Evolutionary conservation across 768 basidiomycete species (phyloP), one percentile per base, ranked within the genome.

Genomic region (Paxillus ammoniavirescens): DNA sequence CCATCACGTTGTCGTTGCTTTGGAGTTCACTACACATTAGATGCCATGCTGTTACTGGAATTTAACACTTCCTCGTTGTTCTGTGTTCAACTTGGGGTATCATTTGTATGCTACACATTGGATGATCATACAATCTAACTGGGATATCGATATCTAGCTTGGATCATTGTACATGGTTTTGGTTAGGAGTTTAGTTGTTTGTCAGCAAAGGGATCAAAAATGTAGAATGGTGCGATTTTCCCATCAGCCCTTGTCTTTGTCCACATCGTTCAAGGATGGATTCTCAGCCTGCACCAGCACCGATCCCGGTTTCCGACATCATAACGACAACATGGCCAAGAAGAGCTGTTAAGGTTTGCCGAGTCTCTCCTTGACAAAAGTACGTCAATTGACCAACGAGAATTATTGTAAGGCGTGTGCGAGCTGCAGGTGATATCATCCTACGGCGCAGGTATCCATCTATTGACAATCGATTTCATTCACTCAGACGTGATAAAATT

Each of bases 401-500:
- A 47, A 10, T 31, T 1, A 31, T 31, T 42, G 6, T 21, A 44
- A 83, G 82, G 82, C 82, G 41, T 84, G 82, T 67, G 79, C 81
- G 12, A 80, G 74, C 47, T 84, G 82, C 76, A 82, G 82, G 82
- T 70, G 54, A 44, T 47, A 33, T 53, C 46, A 14, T 44, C 36
- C 9, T 49, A 10, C 44, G 1, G 26, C 26, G 13, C 42, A 26
- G 30, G 12, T 30, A 4, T 23, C 17, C 10, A n/a, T 12, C 21
- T 42, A 14, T 36, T 60, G 8, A 65, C 47, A 8, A 35, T 47
- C 38, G 18, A 40, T 47, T 26, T 23, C 26, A 13, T 21, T 28
- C 33, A 12, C 28, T 53, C 62, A 84, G 83, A 61, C 80, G 79
- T 56, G 83, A 84, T 63, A 84, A 85, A 67, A 77, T 81, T 54